Conservation (phyloP, 352 stramenopile species). For the Pythium catenulatum region DNA sequence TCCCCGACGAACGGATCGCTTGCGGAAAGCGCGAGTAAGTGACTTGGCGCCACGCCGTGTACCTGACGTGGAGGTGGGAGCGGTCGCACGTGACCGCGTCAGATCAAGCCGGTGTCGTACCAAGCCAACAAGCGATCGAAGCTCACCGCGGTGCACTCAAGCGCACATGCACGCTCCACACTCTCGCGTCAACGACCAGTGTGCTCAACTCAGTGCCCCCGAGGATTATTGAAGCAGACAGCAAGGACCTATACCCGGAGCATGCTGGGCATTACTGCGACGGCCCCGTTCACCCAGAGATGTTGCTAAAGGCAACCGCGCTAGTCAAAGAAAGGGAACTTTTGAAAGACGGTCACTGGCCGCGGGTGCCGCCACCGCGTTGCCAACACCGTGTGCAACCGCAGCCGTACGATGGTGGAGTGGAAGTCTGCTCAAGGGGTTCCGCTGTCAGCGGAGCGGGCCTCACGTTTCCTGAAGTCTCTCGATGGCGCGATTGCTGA, state of each 20-base stretch:
- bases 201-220: neutral
- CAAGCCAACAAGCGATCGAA: constrained; percentile 23
- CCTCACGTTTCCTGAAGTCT: no score
- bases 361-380: neutral
- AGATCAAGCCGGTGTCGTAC: neutral
- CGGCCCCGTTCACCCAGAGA: neutral
- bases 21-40: neutral
- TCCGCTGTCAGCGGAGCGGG: no score
- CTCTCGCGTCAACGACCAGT: neutral
- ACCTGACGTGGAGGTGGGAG: neutral
- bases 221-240: neutral
- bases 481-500: no score
- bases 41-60: neutral
- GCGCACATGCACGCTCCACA: neutral
- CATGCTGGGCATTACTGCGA: neutral
- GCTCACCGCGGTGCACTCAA: constrained; percentile 24
- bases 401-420: neutral
- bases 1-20: neutral
- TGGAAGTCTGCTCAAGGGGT: neutral
- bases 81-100: constrained; percentile 1
- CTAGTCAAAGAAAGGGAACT: neutral
- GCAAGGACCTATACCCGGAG: neutral
- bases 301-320: neutral
- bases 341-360: neutral
- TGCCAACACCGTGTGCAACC: neutral